phyloP scores from a whole-genome alignment of 148 eudicot species.

The Persicaria maculosa region DNA sequence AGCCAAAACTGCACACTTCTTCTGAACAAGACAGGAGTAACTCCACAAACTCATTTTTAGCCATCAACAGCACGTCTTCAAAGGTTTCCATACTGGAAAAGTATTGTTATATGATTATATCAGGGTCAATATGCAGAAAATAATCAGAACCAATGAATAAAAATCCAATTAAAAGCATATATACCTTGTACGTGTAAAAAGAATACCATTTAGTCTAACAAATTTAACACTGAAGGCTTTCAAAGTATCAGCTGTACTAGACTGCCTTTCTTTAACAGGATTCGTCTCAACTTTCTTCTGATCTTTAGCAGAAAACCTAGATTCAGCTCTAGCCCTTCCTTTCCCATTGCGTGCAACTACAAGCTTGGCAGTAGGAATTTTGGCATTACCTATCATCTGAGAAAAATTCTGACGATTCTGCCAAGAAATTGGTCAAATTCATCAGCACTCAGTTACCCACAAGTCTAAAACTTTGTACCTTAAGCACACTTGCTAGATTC shows the following conservation, averaged over 20 bases:
- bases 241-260: conserved; percentile 32
- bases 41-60: conserved; percentile 46
- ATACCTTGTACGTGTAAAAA: conserved; percentile 98
- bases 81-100: conserved; percentile 78
- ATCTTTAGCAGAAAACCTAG: conserved; percentile 46
- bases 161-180: neutral
- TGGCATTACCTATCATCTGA: conserved; percentile 50
- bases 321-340: conserved; percentile 64
- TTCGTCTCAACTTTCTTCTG: conserved; percentile 28
- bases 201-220: conserved; percentile 83
- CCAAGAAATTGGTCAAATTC: conserved; percentile 13
- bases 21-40: conserved; percentile 66
- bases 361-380: conserved; percentile 40
- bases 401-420: conserved; percentile 90
- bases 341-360: conserved; percentile 37
- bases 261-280: conserved; percentile 42
- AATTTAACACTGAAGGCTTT: conserved; percentile 61
- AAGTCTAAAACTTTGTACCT: neutral
- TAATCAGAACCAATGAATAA: neutral
- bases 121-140: neutral
- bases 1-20: conserved; percentile 66
- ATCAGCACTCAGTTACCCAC: neutral
- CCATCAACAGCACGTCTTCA: conserved; percentile 54
- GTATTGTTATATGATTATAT: neutral
- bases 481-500: too few species aligned